A percentile compares a stretch with the other conserved stretches of the same genome.
Conservation (phyloP, 2,329 filamentous ascomycete genomes). For the Colletotrichum truncatum region DNA sequence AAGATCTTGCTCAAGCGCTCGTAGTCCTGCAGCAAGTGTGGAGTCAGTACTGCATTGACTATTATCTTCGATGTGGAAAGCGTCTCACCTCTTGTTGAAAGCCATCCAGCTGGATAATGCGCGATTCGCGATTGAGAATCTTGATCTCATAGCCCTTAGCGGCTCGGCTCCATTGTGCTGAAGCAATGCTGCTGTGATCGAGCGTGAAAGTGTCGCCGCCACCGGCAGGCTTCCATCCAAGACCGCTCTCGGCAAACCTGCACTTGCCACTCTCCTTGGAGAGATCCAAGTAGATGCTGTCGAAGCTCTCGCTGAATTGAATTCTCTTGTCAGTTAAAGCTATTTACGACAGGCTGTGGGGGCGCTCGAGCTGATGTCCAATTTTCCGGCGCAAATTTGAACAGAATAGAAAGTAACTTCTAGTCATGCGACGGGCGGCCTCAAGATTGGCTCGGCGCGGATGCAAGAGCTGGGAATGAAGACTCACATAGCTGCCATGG, state of each 20-base stretch:
- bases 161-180: slow-evolving; percentile 94
- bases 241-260: slow-evolving; percentile 91
- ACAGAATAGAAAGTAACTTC: background rate
- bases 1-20: slow-evolving; percentile 92
- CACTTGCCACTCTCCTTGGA: slow-evolving; percentile 93
- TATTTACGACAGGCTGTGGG: background rate
- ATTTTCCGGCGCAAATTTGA: slow-evolving; percentile 40
- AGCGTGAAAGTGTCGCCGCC: slow-evolving; percentile 95
- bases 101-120: slow-evolving; percentile 92
- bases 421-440: background rate
- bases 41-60: background rate
- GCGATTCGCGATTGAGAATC: slow-evolving; percentile 84
- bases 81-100: slow-evolving; percentile 79
- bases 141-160: slow-evolving; percentile 94
- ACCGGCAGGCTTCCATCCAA: slow-evolving; percentile 92
- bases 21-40: slow-evolving; percentile 69
- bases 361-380: background rate
- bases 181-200: slow-evolving; percentile 84
- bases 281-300: slow-evolving; percentile 95
- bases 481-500: slow-evolving; percentile 32
- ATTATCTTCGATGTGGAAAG: slow-evolving; percentile 37
- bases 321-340: slow-evolving; percentile 12
- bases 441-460: background rate
- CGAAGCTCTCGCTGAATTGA: slow-evolving; percentile 81
- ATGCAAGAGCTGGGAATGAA: background rate